Conservation (phyloP, 306 rosid genomes). For the Dryas drummondii region DNA sequence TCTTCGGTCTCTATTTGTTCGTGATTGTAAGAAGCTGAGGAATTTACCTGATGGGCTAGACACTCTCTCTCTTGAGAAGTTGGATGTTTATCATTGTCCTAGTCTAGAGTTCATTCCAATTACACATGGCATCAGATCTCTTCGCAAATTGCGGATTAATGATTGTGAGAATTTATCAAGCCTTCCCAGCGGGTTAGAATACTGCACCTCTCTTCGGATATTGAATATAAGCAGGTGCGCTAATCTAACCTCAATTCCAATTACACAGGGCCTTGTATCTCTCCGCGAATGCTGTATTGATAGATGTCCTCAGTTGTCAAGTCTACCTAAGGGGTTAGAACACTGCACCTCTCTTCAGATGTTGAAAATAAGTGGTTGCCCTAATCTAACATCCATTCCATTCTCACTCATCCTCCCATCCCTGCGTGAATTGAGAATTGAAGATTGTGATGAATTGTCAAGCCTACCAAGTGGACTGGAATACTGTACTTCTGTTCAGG, state of each 20-base stretch:
- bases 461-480: neutral
- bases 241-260: too few relatives aligned
- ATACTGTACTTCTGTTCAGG: neutral
- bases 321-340: neutral
- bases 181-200: too few relatives aligned
- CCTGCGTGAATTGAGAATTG: accelerated
- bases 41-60: neutral
- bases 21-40: neutral
- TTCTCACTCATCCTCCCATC: neutral
- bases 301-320: neutral
- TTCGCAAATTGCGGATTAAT: neutral
- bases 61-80: neutral
- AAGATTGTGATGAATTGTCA: neutral
- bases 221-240: too few relatives aligned
- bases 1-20: accelerated
- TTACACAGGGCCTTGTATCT: too few relatives aligned
- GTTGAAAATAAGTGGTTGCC: accelerated
- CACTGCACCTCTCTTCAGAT: neutral
- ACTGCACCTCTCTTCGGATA: too few relatives aligned
- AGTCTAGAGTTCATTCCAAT: neutral
- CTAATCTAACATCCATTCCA: neutral
- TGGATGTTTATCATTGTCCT: accelerated
- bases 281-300: neutral
- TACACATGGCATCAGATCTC: neutral
- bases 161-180: too few relatives aligned